Base-by-base conservation (phyloP, 345 rosid genomes). In the Eucalyptus melliodora region DNA sequence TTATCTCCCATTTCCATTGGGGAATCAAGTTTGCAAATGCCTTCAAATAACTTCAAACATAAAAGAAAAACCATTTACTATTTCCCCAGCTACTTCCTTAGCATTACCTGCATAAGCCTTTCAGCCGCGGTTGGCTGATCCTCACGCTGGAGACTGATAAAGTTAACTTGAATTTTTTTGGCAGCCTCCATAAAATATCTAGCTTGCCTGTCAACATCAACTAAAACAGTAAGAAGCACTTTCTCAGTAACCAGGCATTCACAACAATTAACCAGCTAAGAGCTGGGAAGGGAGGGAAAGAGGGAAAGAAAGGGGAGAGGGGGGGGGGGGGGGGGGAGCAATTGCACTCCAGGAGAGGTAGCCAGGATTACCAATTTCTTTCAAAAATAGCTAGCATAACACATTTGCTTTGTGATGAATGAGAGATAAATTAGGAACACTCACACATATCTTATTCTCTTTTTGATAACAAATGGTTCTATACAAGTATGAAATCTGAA, bases 141-240 rank as follows among this genome's bases (percentile, higher is more conserved):
- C 90, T 95, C 96, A 31, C 97, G 94, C 72, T 96, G 97, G 86
- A 98, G 94, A 30, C 97, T 92, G 89, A 95, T 92, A 87, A 98
- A 95, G 89, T 97, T 93, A 62, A 95, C 94, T 92, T 97, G 98
- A 85, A 96, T 97, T 94, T 95, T 96, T 89, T 98, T 97, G 53
- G 98, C 99, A 88, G 98, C 99, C 95, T 96, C 98, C 98, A 96
- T 98, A 92, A 98, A 98, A 86, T 98, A 97, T 91, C 99, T 94
- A 16, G 98, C 98, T 55, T 96, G 97, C 87, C 96, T 95, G 92
- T 96, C 99, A 88, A 96, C 99, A 90, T 96, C 99, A 90, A 90
- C 91, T 88, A 53, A 53, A 72, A 15, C 19, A n/a, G 11, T n/a
- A 50, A 65, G 77, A 65, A 65, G 40, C 77, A 65, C 77, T 15